Evolutionary conservation across 2,329 filamentous ascomycete species (phyloP), one percentile per base, ranked within the genome.

Genomic region (Penicillium sp.): DNA sequence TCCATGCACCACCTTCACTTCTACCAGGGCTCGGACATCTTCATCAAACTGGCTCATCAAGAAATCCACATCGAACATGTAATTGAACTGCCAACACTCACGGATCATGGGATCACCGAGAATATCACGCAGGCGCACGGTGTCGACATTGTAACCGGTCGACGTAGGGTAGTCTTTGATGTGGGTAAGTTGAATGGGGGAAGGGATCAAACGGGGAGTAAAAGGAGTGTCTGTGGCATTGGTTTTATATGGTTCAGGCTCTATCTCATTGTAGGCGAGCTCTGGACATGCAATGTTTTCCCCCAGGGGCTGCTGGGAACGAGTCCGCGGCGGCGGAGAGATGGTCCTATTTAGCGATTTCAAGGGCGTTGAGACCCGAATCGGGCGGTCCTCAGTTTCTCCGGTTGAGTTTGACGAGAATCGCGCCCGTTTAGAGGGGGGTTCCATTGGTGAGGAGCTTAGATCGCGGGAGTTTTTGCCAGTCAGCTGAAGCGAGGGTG

Each of bases 31-130:
- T 20, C 75, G 75, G 2, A 84, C 76, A 70, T 86, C 84, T 13
- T 72, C 62, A 56, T 87, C 83, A 52, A 87, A 80, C n/a, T 79
- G 75, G 17, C 65, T 63, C 81, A 86, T 84, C 0, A 86, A 62
- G 65, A 84, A 87, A 49, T 85, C 80, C 20, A 87, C 64, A 63
- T 83, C 76, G 60, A 80, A 78, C 7, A 80, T 68, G 57, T 78
- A 83, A 52, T 83, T 83, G 61, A 83, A 83, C 37, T 81, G 74
- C 80, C 80, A 83, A 50, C 78, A 80, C 67, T 82, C 80, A 32
- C 81, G 80, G 48, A 94, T 89, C 55, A 91, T 76, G 0, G 89
- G 88, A 66, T 91, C 85, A 0, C 88, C 84, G 1, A 95, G 78
- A 5, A 95, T 78, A 51, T 90, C 87, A 4, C 75, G 73, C 8